Evolutionary conservation across 306 rosid genomes (phyloP).

Genomic region (Medicago truncatula): DNA sequence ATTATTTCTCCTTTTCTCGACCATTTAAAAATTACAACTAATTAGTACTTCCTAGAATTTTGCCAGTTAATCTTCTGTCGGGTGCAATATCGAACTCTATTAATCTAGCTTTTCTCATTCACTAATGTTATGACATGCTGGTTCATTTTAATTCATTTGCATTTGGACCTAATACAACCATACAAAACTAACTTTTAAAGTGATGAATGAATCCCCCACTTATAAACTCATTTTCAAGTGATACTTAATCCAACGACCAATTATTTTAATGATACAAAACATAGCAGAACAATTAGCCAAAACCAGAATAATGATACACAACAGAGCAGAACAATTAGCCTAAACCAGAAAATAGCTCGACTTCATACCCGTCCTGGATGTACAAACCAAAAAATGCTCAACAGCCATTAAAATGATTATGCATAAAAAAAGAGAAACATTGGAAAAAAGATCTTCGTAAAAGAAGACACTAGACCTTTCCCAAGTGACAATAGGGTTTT

Average conservation of each 20-base stretch:
- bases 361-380: not conserved
- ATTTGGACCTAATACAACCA: not conserved
- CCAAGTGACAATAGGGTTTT: not conserved
- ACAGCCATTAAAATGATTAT: slow-evolving; percentile 3
- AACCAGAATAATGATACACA: not conserved
- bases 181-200: not conserved
- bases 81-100: not conserved
- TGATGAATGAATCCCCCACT: not conserved
- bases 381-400: not conserved
- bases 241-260: no score
- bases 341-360: no score
- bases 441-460: not conserved
- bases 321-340: not conserved
- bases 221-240: not conserved
- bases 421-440: not conserved
- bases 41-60: no score
- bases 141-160: not conserved
- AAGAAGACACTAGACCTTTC: slow-evolving; percentile 4
- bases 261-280: no score
- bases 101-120: no score
- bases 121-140: not conserved
- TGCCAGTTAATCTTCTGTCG: no score
- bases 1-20: not conserved
- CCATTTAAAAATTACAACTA: not conserved
- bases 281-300: not conserved